Base-by-base conservation (phyloP, 139 green algal genomes). In the Microglena sp. region DNA sequence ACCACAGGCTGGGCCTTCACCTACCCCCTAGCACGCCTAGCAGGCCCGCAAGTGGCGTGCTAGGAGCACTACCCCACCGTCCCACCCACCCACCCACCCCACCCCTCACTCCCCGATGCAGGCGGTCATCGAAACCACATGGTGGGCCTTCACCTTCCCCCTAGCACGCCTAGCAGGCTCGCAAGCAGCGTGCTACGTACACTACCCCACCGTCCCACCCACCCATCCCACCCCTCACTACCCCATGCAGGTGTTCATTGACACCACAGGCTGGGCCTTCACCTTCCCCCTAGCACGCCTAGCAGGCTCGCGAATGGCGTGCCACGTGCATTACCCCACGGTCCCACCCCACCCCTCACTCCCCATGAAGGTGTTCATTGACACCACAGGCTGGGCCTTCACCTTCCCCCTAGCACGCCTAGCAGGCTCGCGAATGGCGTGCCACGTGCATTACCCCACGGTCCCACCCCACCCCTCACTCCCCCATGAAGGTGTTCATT, bases 201-300 rank as follows among this genome's bases (percentile, higher is more conserved):
- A 97, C 83, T 97, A 97, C 77, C 92, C 92, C 7, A 95, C 88
- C 2, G 76, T 95, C 53, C 86, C 66, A 50, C 40, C 15, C 40
- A 50, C 40, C 11, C 40, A 50, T 50, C 18, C 40, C 11, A 50
- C 11, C 40, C 11, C 40, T 24, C 40, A 50, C 40, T 24, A 11
- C 11, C 40, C 11, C 40, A 50, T 18, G 40, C 40, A 50, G 15
- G 40, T 18, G 40, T 50, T 11, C 40, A 70, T 98, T 1, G 93
- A 98, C 80, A 98, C 93, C 15, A 89, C 80, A 1, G 93, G 93
- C 11, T 95, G 91, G 84, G 89, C 91, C 0, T 96, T 95, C 70
- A 74, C 77, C 1, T 97, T 96, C 69, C 93, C 93, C 0, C 56
- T 96, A 27, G 83, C 77, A 2, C 44, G 76, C 11, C 62, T 82